Evolutionary conservation across 192 early-diverging fungal species (phyloP).

Genomic region (Rhizophagus clarus): DNA sequence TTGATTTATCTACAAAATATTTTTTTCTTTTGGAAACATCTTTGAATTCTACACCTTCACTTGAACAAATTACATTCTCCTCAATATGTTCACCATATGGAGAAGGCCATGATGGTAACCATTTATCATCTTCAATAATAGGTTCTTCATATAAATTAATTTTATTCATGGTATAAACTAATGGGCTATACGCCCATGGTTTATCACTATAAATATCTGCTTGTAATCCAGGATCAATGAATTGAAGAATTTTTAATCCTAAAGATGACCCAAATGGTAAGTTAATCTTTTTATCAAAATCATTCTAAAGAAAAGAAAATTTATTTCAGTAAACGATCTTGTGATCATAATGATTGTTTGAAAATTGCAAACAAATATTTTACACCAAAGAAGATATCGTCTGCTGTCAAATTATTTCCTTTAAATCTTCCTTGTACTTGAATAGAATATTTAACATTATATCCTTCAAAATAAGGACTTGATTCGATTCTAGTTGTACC

Average conservation of each 20-base stretch:
- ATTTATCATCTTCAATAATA: slow-evolving; percentile 25
- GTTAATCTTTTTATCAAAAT: slow-evolving; percentile 69
- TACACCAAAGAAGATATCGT: slow-evolving; percentile 76
- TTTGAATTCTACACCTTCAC: not conserved
- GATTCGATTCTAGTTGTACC: slow-evolving; percentile 32
- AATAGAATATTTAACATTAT: slow-evolving; percentile 67
- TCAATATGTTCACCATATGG: slow-evolving; percentile 41
- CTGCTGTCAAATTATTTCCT: slow-evolving; percentile 57
- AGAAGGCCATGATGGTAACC: slow-evolving; percentile 48
- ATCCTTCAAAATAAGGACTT: slow-evolving; percentile 57
- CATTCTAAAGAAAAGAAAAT: slow-evolving; percentile 43
- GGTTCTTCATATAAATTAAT: slow-evolving; percentile 52
- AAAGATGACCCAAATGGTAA: slow-evolving; percentile 71
- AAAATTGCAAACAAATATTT: not conserved
- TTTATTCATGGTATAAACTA: slow-evolving; percentile 75
- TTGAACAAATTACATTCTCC: slow-evolving; percentile 33
- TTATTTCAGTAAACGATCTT: not conserved
- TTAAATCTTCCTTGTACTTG: slow-evolving; percentile 77
- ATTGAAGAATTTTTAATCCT: slow-evolving; percentile 71
- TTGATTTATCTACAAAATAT: slow-evolving; percentile 55
- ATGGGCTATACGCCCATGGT: slow-evolving; percentile 73
- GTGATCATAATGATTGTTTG: not conserved
- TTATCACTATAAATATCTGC: slow-evolving; percentile 68
- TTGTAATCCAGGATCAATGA: slow-evolving; percentile 77
- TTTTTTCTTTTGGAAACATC: slow-evolving; percentile 43